These are phyloP conservation scores for Fusarium anthophilum DNA, from an alignment of 2,329 filamentous ascomycete species.

Conservation along the genomic window DNA sequence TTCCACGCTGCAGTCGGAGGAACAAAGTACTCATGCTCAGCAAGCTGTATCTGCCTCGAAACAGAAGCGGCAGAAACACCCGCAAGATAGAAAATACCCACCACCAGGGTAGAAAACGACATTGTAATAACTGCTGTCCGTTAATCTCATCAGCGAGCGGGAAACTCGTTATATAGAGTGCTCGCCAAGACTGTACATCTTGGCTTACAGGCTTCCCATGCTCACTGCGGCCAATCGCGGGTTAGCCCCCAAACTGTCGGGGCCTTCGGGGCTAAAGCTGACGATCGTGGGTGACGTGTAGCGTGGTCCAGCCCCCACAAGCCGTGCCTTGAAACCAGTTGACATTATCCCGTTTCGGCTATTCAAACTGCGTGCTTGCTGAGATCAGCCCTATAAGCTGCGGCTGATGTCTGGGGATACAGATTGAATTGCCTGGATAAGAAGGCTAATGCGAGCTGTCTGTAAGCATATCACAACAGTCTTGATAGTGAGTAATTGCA, in stretches of 20 bases:
- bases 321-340: neutral
- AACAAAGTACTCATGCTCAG: slow-evolving; percentile 15
- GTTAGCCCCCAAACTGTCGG: neutral
- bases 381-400: neutral
- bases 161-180: neutral
- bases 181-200: neutral
- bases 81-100: neutral
- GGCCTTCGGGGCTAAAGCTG: neutral
- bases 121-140: neutral
- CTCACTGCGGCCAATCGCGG: neutral
- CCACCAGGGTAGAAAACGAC: neutral
- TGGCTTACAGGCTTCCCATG: neutral
- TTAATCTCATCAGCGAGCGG: neutral
- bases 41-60: slow-evolving; percentile 21
- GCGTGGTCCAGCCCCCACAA: neutral
- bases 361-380: neutral
- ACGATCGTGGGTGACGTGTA: neutral
- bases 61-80: slow-evolving; percentile 1
- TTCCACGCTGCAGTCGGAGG: slow-evolving; percentile 9
- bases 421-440: neutral
- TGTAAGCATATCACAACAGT: rapidly evolving
- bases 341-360: neutral
- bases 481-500: neutral
- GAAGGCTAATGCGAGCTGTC: neutral
- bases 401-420: neutral